Evolutionary conservation across 2,329 filamentous ascomycete species (phyloP).

Genomic region (Hymenotorrendiella dingleyae): DNA sequence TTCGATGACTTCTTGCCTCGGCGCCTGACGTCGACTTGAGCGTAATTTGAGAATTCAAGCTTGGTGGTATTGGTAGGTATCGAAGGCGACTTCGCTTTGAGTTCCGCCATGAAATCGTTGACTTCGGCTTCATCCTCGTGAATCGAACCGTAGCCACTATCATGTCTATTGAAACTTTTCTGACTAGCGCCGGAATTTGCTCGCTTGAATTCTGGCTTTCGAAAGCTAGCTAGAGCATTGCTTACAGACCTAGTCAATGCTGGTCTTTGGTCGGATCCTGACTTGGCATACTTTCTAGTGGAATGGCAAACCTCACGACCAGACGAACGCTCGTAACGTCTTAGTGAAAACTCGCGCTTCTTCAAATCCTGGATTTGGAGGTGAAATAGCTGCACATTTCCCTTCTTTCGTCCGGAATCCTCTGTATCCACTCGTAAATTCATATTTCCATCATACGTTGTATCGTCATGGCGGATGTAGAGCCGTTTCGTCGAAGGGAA

Average conservation of each 20-base stretch:
- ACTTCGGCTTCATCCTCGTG: constrained; percentile 30
- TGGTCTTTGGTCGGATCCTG: constrained; percentile 36
- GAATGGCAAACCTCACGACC: constrained; percentile 89
- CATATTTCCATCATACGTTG: constrained; percentile 90
- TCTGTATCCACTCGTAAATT: constrained; percentile 85
- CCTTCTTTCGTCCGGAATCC: constrained; percentile 49
- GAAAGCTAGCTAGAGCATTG: constrained; percentile 39
- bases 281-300: constrained; percentile 61
- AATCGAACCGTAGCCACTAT: constrained; percentile 54
- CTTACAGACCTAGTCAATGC: constrained; percentile 49
- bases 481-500: constrained; percentile 82
- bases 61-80: constrained; percentile 71
- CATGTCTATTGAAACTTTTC: constrained; percentile 28
- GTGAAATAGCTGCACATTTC: constrained; percentile 77
- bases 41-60: constrained; percentile 96
- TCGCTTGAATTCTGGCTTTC: constrained; percentile 45
- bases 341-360: constrained; percentile 80
- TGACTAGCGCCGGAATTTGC: constrained; percentile 16
- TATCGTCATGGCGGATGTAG: constrained; percentile 82
- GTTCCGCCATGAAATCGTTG: constrained; percentile 26
- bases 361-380: constrained; percentile 89
- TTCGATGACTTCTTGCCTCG: constrained; percentile 61
- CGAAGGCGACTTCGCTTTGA: constrained; percentile 17
- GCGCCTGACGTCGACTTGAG: constrained; percentile 76
- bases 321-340: constrained; percentile 87